A percentile compares a stretch with the other conserved stretches of the same genome.
These are phyloP conservation scores for Stentor roeselii DNA, from an alignment of 73 alveolate species.

Conservation along the genomic window DNA sequence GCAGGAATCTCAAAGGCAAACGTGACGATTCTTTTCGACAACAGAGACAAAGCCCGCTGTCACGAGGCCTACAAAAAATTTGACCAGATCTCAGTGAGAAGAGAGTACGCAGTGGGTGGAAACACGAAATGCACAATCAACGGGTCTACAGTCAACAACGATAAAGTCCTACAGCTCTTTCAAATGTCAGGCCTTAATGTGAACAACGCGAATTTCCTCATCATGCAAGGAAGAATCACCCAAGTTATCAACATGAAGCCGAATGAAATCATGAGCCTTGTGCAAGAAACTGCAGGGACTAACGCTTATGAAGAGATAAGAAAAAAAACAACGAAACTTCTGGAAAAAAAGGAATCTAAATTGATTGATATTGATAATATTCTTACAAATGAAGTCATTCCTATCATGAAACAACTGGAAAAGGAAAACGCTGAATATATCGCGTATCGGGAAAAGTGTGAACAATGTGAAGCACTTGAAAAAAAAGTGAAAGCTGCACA, in stretches of 20 bases:
- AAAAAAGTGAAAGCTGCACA: conserved; percentile 70
- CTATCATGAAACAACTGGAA: conserved; percentile 73
- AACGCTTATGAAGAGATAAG: conserved; percentile 92
- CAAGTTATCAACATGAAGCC: conserved; percentile 99
- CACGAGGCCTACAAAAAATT: conserved; percentile 71
- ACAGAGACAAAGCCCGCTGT: conserved; percentile 75
- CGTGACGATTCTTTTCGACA: conserved; percentile 95
- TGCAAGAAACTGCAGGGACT: conserved; percentile 97
- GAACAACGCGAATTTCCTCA: conserved; percentile 97
- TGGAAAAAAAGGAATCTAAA: conserved; percentile 82
- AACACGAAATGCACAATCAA: conserved; percentile 84
- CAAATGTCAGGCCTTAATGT: conserved; percentile 89
- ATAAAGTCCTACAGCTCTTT: conserved; percentile 79
- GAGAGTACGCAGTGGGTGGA: conserved; percentile 55
- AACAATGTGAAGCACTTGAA: conserved; percentile 62
- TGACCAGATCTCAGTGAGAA: conserved; percentile 43
- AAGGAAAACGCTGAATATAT: conserved; percentile 77
- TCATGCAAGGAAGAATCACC: conserved; percentile 98
- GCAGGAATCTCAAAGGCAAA: conserved; percentile 98
- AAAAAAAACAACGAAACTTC: conserved; percentile 73
- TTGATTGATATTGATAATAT: conserved; percentile 79
- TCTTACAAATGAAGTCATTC: conserved; percentile 74
- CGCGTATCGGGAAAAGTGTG: conserved; percentile 76
- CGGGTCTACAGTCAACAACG: conserved; percentile 79
- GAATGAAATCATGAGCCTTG: conserved; percentile 68